A percentile compares a stretch with the other conserved stretches of the same genome.
Evolutionary conservation across 1,284 basidiomycete species (phyloP).

Genomic region (Xerocomus minutiporus): DNA sequence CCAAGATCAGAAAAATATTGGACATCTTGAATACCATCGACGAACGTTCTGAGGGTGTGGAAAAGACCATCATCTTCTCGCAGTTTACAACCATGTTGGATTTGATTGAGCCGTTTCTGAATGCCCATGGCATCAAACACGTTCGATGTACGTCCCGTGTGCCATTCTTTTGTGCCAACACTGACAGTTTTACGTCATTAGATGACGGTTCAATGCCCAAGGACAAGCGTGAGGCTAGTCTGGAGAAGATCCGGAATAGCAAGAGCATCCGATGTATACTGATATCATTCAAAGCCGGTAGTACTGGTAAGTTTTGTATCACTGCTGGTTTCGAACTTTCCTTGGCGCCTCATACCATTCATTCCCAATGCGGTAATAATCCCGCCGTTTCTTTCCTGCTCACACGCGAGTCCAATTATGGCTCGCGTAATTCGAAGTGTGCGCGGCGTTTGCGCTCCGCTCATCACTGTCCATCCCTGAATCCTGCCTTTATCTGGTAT

Average conservation of each 20-base stretch:
- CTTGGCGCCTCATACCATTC: not conserved
- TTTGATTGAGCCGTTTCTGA: conserved; percentile 80
- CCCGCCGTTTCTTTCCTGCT: not conserved
- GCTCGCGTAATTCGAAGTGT: not conserved
- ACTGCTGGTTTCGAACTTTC: not conserved
- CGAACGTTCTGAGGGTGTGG: conserved; percentile 51
- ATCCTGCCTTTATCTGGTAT: not conserved
- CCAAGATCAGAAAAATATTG: conserved; percentile 87
- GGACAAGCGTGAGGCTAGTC: conserved; percentile 67
- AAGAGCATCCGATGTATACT: conserved; percentile 69
- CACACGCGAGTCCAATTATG: not conserved
- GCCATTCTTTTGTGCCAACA: not conserved
- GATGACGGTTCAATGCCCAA: conserved; percentile 87
- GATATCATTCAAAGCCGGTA: conserved; percentile 96
- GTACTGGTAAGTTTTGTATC: conserved; percentile 57
- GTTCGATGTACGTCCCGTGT: conserved; percentile 62
- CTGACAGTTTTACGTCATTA: conserved; percentile 28
- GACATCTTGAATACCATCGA: conserved; percentile 69
- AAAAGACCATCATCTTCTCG: conserved; percentile 90
- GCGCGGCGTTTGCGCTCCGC: not conserved
- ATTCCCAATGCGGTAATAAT: not conserved
- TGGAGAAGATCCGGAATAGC: conserved; percentile 70
- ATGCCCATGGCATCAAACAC: conserved; percentile 59
- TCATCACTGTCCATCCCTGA: not conserved
- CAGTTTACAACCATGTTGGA: conserved; percentile 92